Evolutionary conservation across 1,284 basidiomycete genomes (phyloP), one percentile per base, ranked within the genome.

Genomic region (Tausonia pullulans): DNA sequence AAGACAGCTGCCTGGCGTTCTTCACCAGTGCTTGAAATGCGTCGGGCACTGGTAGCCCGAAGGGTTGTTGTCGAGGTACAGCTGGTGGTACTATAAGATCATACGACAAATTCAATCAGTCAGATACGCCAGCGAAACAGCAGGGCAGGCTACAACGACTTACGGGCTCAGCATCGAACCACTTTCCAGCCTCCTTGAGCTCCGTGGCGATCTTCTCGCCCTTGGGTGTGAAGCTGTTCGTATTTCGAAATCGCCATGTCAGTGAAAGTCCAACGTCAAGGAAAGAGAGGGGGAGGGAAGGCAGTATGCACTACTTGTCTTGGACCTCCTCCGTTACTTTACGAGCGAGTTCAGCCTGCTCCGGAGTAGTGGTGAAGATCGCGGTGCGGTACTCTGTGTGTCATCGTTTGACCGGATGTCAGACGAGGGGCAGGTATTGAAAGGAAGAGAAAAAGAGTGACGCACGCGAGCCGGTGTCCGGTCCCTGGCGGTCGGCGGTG

Each of bases 321-420:
- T 96, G 88, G 1, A 97, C 84, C 73, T 94, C 88, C 40, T 82
- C 81, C 0, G 89, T 95, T 2, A 98, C 86, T 55, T 84, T 82
- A 71, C 84, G 81, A 1, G 92, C 94, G 58, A 85, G 83, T 57
- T 80, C 75, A 58, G 80, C 80, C 76, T 98, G 95, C 72, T 89
- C 87, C 0, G 83, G 80, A 2, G 84, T 82, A 71, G 89, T 80
- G 52, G 84, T 87, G 78, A 93, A 98, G 74, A 98, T 94, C 39
- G 85, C 90, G 3, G 90, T 93, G 62, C 95, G 88, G 77, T 98
- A 98, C 76, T 98, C 89, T 88, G 4, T 6, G 39, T 27, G 27
- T 27, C 27, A 27, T 27, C 27, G 27, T 27, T 27, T 27, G 27
- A 27, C 27, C 27, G 27, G 27, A 27, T 27, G 27, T 27, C 27